Base-by-base conservation (phyloP, 805 yeast genomes). In the Starmerella geochares region DNA sequence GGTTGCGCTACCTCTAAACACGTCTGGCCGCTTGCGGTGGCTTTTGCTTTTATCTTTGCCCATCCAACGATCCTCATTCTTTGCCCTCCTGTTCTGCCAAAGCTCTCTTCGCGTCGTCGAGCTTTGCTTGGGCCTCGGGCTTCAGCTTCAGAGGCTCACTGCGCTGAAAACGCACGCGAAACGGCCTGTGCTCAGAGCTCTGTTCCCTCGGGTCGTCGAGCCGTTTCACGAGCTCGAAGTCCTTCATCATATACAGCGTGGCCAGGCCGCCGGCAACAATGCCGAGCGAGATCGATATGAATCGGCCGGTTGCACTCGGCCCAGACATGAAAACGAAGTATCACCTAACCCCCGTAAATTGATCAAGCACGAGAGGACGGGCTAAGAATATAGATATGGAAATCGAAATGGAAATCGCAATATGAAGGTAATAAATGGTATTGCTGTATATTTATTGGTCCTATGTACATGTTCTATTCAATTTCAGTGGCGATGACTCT, bases 161-260 rank as follows among this genome's bases (percentile, higher is more conserved):
- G 3, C 57, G 61, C 44, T 57, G 44, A 38, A 59, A 62, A 3
- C 61, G 46, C 25, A 64, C 65, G 14, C 56, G 52, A 54, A 64
- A 61, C 19, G 58, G 56, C 20, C 65, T 54, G 32, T 49, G 44
- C 27, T 52, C 58, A 21, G 54, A 50, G 8, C 43, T 48, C 19
- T 47, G 57, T 16, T 38, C 49, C 5, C 16, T 24, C 10, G 65
- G 64, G 31, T 62, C 65, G 41, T 61, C 67, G n/a, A 62, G 48
- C 35, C 65, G 54, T 28, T 55, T 48, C 44, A 64, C 58, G 23
- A 64, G 52, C 49, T 64, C 59, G 47, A 59, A 63, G 44, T 64
- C 68, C 20, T 54, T 49, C 46, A 63, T 46, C 47, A 59, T 25
- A 40, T 61, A 59, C 3, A 52, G 46, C 8, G 66, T 57, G 9